Conservation (phyloP, 2,329 filamentous ascomycete species). For the Verticillium nubilum region DNA sequence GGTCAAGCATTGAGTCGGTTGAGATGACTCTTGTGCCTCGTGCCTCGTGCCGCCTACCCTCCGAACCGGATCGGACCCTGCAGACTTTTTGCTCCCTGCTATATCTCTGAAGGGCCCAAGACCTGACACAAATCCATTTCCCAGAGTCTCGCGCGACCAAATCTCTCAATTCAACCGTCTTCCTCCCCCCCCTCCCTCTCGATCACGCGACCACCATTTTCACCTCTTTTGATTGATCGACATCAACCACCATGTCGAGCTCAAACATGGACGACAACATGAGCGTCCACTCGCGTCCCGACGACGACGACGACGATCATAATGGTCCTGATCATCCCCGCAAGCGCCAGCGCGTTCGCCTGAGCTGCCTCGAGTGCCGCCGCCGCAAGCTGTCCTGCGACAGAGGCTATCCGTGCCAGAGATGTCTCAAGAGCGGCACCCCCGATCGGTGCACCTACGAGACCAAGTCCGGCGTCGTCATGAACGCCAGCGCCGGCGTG, state of each 20-base stretch:
- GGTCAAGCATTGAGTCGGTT: neutral
- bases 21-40: neutral
- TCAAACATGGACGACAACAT: conserved; percentile 19
- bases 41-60: neutral
- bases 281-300: conserved; percentile 10
- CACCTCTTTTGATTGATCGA: neutral
- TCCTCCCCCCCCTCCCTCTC: too few relatives aligned
- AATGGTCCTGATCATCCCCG: conserved; percentile 33
- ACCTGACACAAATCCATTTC: too few relatives aligned
- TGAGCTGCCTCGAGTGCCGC: conserved; percentile 56
- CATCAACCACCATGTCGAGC: conserved; percentile 8
- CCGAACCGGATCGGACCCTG: neutral
- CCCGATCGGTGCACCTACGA: conserved; percentile 56
- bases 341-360: conserved; percentile 54
- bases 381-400: conserved; percentile 58
- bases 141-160: too few relatives aligned
- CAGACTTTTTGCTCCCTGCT: neutral
- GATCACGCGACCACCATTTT: too few relatives aligned
- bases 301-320: conserved; percentile 20
- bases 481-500: conserved; percentile 40
- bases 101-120: too few relatives aligned
- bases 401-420: conserved; percentile 55
- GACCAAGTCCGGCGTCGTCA: conserved; percentile 45
- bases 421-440: conserved; percentile 57
- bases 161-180: too few relatives aligned